These are phyloP conservation scores for Diaporthe destruens DNA, from an alignment of 2,329 filamentous ascomycete species.

Conservation along the genomic window DNA sequence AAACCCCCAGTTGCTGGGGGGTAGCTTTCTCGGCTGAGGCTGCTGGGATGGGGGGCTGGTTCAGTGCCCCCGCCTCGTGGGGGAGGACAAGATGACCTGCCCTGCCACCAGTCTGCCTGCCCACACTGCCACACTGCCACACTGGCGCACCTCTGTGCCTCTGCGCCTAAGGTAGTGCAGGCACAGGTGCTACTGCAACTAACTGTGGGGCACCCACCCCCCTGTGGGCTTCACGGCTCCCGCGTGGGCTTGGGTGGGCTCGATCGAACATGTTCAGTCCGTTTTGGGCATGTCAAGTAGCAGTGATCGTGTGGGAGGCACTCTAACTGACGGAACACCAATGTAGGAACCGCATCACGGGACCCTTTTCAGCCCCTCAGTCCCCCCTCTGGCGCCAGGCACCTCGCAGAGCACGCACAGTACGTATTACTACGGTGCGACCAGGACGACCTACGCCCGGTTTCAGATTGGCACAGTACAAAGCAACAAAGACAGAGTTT, in stretches of 20 bases:
- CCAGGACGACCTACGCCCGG: not conserved
- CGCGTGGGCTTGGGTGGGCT: conserved; percentile 11
- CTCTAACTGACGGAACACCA: conserved; percentile 25
- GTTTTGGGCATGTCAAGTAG: not conserved
- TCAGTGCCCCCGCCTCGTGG: not conserved
- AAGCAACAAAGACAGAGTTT: conserved; percentile 27
- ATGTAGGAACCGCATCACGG: conserved; percentile 35
- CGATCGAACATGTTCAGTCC: conserved; percentile 5
- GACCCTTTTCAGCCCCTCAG: not conserved
- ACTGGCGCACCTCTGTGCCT: not conserved
- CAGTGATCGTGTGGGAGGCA: conserved; percentile 34
- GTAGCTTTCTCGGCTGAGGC: conserved; percentile 7
- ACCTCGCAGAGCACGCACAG: not conserved
- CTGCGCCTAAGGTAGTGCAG: not conserved
- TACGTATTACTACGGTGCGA: not conserved
- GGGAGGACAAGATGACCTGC: conserved; percentile 18
- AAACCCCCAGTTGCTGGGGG: conserved; percentile 22
- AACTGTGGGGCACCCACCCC: not conserved
- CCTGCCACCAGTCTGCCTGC: not conserved
- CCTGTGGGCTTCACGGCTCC: conserved; percentile 2
- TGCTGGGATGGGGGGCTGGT: conserved; percentile 11
- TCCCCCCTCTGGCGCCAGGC: conserved; percentile 2
- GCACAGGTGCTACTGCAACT: conserved; percentile 23
- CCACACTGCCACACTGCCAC: not conserved
- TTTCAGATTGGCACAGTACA: conserved; percentile 25